phyloP scores from a whole-genome alignment of 306 rosid genomes.

The Cicer pinnatifidum region DNA sequence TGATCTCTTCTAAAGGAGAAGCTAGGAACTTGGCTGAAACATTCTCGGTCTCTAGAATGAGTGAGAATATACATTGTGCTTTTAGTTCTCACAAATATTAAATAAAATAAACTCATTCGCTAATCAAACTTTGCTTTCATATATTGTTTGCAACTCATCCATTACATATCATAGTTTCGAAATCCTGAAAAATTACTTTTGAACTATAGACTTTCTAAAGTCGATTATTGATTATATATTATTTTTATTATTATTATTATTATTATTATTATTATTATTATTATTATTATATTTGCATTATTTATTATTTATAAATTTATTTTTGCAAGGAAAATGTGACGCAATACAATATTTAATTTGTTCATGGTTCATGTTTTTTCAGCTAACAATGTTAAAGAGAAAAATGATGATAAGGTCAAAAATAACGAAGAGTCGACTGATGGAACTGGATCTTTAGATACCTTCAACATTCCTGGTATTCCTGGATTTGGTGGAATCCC shows the following conservation, averaged over 20 bases:
- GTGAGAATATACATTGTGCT: not conserved
- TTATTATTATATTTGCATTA: not conserved
- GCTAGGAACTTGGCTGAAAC: conserved; percentile 32
- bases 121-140: not conserved
- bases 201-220: too few species aligned
- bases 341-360: not conserved
- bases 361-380: not conserved
- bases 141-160: too few species aligned
- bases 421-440: too few species aligned
- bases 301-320: not conserved
- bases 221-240: too few species aligned
- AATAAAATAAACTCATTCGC: not conserved
- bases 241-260: too few species aligned
- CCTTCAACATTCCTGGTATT: not conserved
- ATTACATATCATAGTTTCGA: too few species aligned
- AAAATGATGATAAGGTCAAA: too few species aligned
- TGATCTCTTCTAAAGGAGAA: conserved; percentile 11
- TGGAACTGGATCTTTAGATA: not conserved
- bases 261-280: too few species aligned
- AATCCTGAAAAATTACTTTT: too few species aligned
- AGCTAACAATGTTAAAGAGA: not conserved
- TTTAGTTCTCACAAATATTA: not conserved
- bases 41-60: not conserved
- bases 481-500: too few species aligned
- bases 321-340: not conserved